A percentile compares a stretch with the other conserved stretches of the same genome.
Conservation (phyloP, 345 rosid genomes). For the Pseudoturritis turrita region DNA sequence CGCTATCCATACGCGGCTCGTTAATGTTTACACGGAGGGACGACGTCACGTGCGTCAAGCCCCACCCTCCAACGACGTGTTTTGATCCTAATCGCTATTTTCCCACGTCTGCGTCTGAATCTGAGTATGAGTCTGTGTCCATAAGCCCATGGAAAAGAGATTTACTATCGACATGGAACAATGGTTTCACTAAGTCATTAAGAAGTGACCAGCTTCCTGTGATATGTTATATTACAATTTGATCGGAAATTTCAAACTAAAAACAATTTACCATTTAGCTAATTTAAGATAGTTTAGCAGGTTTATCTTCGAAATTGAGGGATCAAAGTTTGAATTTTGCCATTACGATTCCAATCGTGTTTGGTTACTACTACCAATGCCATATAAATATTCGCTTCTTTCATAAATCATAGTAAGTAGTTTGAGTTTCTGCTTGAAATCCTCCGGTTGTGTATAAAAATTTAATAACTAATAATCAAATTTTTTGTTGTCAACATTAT, state of each 20-base stretch:
- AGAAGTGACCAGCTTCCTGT: background rate
- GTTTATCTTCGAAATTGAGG: too few relatives aligned
- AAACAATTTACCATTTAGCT: background rate
- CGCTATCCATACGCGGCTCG: constrained; percentile 5
- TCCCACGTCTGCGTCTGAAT: background rate
- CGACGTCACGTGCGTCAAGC: constrained; percentile 2
- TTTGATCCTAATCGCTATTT: background rate
- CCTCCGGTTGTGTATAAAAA: too few relatives aligned
- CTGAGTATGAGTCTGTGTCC: background rate
- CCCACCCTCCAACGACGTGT: background rate
- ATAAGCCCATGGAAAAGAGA: background rate
- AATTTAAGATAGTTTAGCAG: too few relatives aligned
- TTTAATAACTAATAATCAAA: too few relatives aligned
- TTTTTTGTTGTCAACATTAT: too few relatives aligned
- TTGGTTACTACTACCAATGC: too few relatives aligned
- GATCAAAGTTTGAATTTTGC: too few relatives aligned
- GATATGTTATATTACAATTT: background rate
- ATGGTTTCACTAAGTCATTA: background rate
- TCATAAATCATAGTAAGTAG: too few relatives aligned
- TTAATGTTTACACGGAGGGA: constrained; percentile 6
- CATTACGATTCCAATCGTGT: background rate
- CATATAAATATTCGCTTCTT: too few relatives aligned
- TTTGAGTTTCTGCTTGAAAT: too few relatives aligned
- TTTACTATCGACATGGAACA: background rate
- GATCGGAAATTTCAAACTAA: background rate